Conservation (phyloP, 108 stramenopile genomes). For the Pseudonitzschia multiseries region DNA sequence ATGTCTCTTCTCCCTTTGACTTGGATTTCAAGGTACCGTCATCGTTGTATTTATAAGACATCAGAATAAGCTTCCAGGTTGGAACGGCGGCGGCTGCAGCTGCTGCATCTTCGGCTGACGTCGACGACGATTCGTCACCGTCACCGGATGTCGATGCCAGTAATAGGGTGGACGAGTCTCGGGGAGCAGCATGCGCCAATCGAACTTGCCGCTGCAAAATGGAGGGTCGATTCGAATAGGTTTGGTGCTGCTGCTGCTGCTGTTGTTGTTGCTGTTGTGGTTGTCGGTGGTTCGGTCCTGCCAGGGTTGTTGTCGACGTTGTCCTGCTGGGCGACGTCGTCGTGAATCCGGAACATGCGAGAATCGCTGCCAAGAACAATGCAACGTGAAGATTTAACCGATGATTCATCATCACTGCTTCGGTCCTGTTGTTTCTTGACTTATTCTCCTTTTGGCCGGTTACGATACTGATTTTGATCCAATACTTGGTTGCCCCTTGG, state of each 20-base stretch:
- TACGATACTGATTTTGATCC: no score
- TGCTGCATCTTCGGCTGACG: not conserved
- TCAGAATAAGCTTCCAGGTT: constrained; percentile 9
- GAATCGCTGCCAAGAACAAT: constrained; percentile 4
- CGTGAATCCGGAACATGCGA: constrained; percentile 8
- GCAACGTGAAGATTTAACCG: not conserved
- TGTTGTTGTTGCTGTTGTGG: no score
- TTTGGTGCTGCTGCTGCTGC: no score
- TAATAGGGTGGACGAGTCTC: not conserved
- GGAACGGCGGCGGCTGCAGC: not conserved
- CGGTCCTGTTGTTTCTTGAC: no score
- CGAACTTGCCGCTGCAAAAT: not conserved
- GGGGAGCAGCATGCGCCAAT: no score
- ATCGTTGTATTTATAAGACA: constrained; percentile 22
- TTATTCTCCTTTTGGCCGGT: no score
- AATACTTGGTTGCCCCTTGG: no score
- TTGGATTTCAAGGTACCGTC: not conserved
- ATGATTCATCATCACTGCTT: not conserved
- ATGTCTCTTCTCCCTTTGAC: constrained; percentile 29
- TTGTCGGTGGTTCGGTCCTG: not conserved
- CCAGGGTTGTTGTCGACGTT: not conserved
- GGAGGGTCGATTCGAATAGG: not conserved
- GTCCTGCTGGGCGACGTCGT: not conserved
- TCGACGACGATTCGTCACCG: not conserved
- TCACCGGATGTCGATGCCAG: not conserved